phyloP scores from a whole-genome alignment of 2,329 filamentous ascomycete species.

The Colletotrichum endophyticum region DNA sequence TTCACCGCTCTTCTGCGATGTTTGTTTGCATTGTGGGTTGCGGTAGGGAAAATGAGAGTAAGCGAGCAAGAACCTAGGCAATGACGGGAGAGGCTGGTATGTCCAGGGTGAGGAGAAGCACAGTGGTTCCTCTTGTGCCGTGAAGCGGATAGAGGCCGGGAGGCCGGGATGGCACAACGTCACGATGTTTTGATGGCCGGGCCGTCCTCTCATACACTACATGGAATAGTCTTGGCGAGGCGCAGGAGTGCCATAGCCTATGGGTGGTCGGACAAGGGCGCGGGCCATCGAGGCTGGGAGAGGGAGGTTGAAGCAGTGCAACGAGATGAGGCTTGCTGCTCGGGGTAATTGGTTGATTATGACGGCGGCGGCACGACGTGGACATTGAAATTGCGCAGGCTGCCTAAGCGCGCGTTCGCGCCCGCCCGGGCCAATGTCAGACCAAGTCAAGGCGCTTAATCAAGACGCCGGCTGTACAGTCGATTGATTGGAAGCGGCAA shows the following conservation, averaged over 20 bases:
- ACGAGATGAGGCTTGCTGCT: background rate
- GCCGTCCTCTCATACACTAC: background rate
- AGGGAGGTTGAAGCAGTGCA: background rate
- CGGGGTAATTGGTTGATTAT: background rate
- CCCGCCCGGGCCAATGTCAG: background rate
- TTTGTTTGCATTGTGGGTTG: background rate
- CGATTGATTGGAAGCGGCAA: background rate
- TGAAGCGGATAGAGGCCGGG: background rate
- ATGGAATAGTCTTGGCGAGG: background rate
- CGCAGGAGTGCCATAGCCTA: background rate
- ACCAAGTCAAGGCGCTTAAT: background rate
- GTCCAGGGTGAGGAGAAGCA: background rate
- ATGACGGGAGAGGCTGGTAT: background rate
- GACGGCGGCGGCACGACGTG: background rate
- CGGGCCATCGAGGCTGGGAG: background rate
- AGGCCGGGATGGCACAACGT: background rate
- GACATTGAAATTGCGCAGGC: background rate
- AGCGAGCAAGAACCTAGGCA: background rate
- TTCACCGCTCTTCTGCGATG: background rate
- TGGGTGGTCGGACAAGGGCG: background rate
- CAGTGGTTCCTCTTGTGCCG: background rate
- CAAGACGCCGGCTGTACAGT: background rate
- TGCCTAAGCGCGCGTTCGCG: background rate
- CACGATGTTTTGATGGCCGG: background rate
- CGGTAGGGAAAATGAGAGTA: background rate